Base-by-base conservation (phyloP, 2,329 filamentous ascomycete genomes). In the Zymoseptoria pseudotritici region DNA sequence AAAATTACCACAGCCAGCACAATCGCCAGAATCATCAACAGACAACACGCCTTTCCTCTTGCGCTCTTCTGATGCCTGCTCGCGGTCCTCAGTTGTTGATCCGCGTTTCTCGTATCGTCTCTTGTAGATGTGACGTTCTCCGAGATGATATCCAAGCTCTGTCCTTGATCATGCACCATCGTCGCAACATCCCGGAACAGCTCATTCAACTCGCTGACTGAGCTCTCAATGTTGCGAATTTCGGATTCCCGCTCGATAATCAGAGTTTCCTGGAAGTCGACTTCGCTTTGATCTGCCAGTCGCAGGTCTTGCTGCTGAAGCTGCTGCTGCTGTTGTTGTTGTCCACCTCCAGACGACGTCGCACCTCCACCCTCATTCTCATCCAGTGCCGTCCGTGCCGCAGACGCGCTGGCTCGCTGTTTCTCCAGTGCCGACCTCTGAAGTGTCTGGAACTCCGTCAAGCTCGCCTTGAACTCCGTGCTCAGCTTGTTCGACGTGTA, bases 121-220 rank as follows among this genome's bases (percentile, higher is more conserved):
- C 88, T 83, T 53, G 92, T 89, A 63, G 86, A 87, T 74, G 94
- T 86, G 6, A 97, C 90, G 68, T 97, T 97, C 67, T 90, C 87
- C 63, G 86, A 86, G 69, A 99, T 96, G 19, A 89, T 89, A 71
- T 93, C 88, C 29, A 99, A 80, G 75, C 90, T 85, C 68, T 91
- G 89, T 55, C 94, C 94, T 77, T 99, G 94, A 77, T 97, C 93
- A 62, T 86, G 86, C 55, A 99, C 92, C 74, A 99, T 97, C 74
- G 96, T 91, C 53, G 93, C 94, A n/a, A 99, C 91, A 78, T 99
- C 93, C 64, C 92, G 84, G 81, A 99, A 99, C 51, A 99, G 82
- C 71, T 97, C 94, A 70, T 99, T 99, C 63, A 99, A 79, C 71
- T 99, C 94, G 58, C 89, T 89, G 6, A 99, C 94, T 58, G 90